A percentile compares a stretch with the other conserved stretches of the same genome.
These are phyloP conservation scores for Neckera pumila DNA, from an alignment of 225 moss, liverwort and hornwort species.

Conservation along the genomic window DNA sequence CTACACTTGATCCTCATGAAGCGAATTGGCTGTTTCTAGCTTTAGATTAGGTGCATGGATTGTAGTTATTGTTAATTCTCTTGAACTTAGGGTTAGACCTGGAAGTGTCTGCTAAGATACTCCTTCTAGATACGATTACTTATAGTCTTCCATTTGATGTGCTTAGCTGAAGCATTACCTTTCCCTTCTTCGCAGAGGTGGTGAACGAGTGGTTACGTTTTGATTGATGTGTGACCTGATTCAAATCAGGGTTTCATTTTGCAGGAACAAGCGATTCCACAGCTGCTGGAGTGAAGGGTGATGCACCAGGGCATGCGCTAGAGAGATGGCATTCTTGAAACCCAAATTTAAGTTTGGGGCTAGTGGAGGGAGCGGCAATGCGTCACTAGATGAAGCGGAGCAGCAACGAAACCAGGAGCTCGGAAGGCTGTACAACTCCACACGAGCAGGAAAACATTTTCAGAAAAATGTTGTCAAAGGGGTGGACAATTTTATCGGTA, in stretches of 20 bases:
- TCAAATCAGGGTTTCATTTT: background rate
- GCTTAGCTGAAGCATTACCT: background rate
- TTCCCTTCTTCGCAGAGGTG: background rate
- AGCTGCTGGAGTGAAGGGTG: background rate
- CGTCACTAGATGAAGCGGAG: constrained; percentile 40
- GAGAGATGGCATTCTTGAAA: constrained; percentile 23
- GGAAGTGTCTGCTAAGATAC: background rate
- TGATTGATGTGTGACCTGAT: background rate
- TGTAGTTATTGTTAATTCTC: background rate
- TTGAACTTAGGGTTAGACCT: background rate
- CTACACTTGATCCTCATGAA: background rate
- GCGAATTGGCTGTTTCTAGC: background rate
- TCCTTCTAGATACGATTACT: background rate
- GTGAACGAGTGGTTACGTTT: background rate
- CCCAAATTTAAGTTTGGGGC: constrained; percentile 23
- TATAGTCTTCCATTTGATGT: background rate
- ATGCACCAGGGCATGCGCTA: background rate
- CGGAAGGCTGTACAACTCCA: constrained; percentile 56
- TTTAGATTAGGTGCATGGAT: background rate
- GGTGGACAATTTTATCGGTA: constrained; percentile 26
- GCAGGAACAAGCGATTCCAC: background rate
- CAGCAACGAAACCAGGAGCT: constrained; percentile 64
- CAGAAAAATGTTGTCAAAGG: constrained; percentile 74
- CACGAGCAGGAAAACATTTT: constrained; percentile 70
- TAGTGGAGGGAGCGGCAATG: background rate